phyloP scores from a whole-genome alignment of 305 asterid genomes.

The Fraxinus paxiana region DNA sequence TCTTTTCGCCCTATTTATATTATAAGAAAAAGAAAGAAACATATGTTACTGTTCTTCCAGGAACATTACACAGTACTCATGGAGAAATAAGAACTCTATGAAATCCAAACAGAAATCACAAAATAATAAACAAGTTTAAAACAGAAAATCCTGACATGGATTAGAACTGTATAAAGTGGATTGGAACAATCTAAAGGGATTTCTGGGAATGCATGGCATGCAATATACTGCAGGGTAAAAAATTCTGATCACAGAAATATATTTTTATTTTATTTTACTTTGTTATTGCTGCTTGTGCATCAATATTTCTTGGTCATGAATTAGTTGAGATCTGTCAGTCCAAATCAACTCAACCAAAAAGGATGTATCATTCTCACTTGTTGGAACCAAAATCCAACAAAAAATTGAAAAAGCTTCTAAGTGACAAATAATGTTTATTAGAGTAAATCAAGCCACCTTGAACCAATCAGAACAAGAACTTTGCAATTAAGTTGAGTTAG shows the following conservation, averaged over 20 bases:
- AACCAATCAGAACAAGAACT: neutral
- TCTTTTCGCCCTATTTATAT: constrained; percentile 90
- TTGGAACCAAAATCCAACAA: neutral
- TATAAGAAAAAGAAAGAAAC: constrained; percentile 28
- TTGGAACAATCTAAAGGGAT: neutral
- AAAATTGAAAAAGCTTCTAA: neutral
- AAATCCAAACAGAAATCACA: neutral
- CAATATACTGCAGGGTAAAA: neutral
- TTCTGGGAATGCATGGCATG: neutral
- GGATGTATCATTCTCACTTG: neutral
- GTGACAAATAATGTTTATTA: neutral
- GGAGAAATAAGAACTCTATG: neutral
- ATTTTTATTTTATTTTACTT: neutral
- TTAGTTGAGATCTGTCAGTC: neutral
- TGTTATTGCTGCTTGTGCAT: neutral
- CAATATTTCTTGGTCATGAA: neutral
- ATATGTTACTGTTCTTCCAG: constrained; percentile 20
- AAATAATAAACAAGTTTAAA: neutral
- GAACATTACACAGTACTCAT: constrained; percentile 6
- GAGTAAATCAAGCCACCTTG: constrained; percentile 8
- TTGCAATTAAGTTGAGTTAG: neutral
- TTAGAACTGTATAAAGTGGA: neutral
- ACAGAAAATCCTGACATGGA: neutral
- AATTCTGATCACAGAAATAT: neutral
- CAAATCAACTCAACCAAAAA: neutral